phyloP scores from a whole-genome alignment of 257 asterid species.

The Cruciata laevipes region DNA sequence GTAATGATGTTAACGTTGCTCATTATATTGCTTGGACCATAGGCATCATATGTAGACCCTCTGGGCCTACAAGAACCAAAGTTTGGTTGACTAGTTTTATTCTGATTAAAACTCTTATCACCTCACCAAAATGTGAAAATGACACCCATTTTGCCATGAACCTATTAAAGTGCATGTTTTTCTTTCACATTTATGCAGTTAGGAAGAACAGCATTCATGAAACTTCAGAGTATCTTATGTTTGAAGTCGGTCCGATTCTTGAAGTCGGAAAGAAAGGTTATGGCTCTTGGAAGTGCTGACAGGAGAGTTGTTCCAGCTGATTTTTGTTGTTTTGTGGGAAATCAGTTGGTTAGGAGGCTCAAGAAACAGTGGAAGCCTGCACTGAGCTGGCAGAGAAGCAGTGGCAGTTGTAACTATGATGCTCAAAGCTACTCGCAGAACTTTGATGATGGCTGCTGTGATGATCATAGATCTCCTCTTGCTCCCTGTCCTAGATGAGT shows the following conservation, averaged over 20 bases:
- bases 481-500: constrained; percentile 36
- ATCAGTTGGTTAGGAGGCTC: constrained; percentile 26
- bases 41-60: constrained; percentile 4
- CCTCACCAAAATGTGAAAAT: constrained; percentile 18
- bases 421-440: constrained; percentile 46
- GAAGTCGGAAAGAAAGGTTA: constrained; percentile 19
- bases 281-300: constrained; percentile 17
- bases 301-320: constrained; percentile 7
- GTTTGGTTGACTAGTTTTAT: constrained; percentile 17
- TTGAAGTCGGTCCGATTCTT: constrained; percentile 22
- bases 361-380: constrained; percentile 31
- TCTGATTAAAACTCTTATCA: constrained; percentile 14
- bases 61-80: constrained; percentile 21
- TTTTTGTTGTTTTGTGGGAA: constrained; percentile 14
- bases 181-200: background rate
- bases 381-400: constrained; percentile 22
- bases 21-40: constrained; percentile 8
- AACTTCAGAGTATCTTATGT: constrained; percentile 13
- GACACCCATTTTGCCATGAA: constrained; percentile 27
- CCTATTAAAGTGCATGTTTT: constrained; percentile 15
- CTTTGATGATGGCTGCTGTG: constrained; percentile 43
- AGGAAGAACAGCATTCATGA: background rate
- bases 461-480: constrained; percentile 36
- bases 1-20: constrained; percentile 13
- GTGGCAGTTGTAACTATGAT: constrained; percentile 26